These are phyloP conservation scores for Arthrobotrys megalospora DNA, from an alignment of 2,329 filamentous ascomycete species.

Conservation along the genomic window DNA sequence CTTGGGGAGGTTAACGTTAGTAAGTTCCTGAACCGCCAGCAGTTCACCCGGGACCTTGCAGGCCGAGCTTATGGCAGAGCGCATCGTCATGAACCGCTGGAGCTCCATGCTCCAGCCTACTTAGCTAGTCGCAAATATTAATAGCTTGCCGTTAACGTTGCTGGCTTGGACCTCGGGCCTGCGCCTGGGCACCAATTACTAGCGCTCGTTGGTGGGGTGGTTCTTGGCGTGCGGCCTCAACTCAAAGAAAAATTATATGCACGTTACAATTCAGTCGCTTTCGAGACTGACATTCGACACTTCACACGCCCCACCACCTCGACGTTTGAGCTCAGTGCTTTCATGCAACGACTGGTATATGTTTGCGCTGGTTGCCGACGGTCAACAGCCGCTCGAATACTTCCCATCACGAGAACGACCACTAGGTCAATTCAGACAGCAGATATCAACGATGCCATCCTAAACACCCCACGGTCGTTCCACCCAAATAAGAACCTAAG, in stretches of 20 bases:
- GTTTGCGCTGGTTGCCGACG: slow-evolving; percentile 51
- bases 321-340: slow-evolving; percentile 12
- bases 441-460: slow-evolving; percentile 16
- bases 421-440: slow-evolving; percentile 26
- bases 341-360: slow-evolving; percentile 53
- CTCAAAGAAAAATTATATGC: slow-evolving; percentile 4
- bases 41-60: slow-evolving; percentile 28
- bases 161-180: slow-evolving; percentile 20
- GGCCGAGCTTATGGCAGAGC: slow-evolving; percentile 48
- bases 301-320: background rate
- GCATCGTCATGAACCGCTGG: slow-evolving; percentile 32
- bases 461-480: background rate
- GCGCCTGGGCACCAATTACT: background rate
- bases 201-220: background rate
- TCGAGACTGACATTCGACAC: background rate
- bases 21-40: slow-evolving; percentile 2
- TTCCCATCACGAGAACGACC: background rate
- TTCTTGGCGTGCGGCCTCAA: slow-evolving; percentile 29
- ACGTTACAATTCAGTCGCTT: background rate
- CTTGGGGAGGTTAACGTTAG: slow-evolving; percentile 1
- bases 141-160: background rate
- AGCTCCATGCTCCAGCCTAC: background rate
- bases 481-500: background rate
- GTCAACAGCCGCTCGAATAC: slow-evolving; percentile 37
- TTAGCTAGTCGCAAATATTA: slow-evolving; percentile 5